Evolutionary conservation across 768 basidiomycete species (phyloP).

Genomic region (Xanthoconium stramineum): DNA sequence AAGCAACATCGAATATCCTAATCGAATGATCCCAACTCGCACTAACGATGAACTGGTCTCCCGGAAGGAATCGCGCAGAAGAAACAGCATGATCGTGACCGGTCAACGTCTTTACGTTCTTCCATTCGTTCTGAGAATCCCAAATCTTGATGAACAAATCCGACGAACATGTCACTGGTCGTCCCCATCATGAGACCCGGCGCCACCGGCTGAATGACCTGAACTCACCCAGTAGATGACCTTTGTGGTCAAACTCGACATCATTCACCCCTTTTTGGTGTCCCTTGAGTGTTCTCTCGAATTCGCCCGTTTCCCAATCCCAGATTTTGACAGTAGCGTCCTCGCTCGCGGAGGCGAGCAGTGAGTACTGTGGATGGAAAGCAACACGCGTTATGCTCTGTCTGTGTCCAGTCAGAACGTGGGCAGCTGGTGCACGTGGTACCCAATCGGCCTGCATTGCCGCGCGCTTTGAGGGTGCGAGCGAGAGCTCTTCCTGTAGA

Average conservation of each 20-base stretch:
- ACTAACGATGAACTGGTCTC: slow-evolving; percentile 79
- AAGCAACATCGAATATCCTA: slow-evolving; percentile 80
- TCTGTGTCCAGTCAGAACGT: slow-evolving; percentile 74
- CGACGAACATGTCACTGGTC: slow-evolving; percentile 60
- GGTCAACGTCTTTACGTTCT: slow-evolving; percentile 80
- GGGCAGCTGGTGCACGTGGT: slow-evolving; percentile 79
- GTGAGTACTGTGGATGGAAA: slow-evolving; percentile 83
- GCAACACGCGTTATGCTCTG: slow-evolving; percentile 73
- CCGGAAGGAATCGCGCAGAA: slow-evolving; percentile 79
- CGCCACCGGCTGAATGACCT: background rate
- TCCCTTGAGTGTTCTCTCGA: slow-evolving; percentile 87
- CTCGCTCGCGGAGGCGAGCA: slow-evolving; percentile 82
- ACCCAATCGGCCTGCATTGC: slow-evolving; percentile 81
- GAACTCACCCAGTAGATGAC: slow-evolving; percentile 68
- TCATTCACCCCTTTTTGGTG: slow-evolving; percentile 89
- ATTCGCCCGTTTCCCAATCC: slow-evolving; percentile 96
- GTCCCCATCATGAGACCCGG: slow-evolving; percentile 1
- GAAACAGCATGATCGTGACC: slow-evolving; percentile 94
- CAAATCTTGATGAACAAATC: slow-evolving; percentile 92
- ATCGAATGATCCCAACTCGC: slow-evolving; percentile 88
- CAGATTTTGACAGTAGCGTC: slow-evolving; percentile 90
- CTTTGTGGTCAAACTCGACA: slow-evolving; percentile 86
- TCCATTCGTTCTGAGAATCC: slow-evolving; percentile 88
- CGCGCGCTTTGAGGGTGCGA: slow-evolving; percentile 48
- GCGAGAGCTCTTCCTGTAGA: slow-evolving; percentile 65